These are phyloP conservation scores for Volvariella surrecta DNA, from an alignment of 1,284 basidiomycete genomes.

Conservation along the genomic window DNA sequence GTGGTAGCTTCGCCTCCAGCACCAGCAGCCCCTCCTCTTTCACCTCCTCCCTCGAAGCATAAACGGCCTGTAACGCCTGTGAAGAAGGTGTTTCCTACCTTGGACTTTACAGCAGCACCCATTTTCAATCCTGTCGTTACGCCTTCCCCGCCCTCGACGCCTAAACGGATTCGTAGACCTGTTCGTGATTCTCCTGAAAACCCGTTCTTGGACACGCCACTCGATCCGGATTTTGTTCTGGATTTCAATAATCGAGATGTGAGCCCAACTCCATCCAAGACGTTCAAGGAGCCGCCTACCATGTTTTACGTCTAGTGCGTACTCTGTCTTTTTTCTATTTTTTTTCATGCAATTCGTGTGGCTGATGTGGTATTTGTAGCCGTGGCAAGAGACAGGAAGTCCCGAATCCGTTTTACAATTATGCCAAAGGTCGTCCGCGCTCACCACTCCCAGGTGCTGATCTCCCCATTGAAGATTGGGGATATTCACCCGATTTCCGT, in stretches of 20 bases:
- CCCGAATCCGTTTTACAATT: conserved; percentile 43
- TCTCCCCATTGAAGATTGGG: conserved; percentile 40
- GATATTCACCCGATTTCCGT: conserved; percentile 38
- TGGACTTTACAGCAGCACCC: conserved; percentile 4
- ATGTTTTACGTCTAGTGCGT: conserved; percentile 53
- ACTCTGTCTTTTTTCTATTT: conserved; percentile 5
- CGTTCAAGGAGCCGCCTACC: conserved; percentile 34
- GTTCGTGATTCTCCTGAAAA: conserved; percentile 33
- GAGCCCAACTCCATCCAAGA: conserved; percentile 8
- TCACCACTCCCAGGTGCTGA: conserved; percentile 32
- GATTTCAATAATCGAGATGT: conserved; percentile 12
- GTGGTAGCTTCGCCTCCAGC: conserved; percentile 11
- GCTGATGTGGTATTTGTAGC: conserved; percentile 21
- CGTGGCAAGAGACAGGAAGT: conserved; percentile 43
- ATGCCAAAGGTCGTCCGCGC: conserved; percentile 24
- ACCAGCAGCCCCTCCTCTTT: conserved; percentile 24
- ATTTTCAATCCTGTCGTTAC: conserved; percentile 9
- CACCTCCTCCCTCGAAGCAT: conserved; percentile 34
- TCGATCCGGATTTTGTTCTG: conserved; percentile 12
- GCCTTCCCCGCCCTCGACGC: conserved; percentile 21
- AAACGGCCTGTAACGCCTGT: conserved; percentile 12
- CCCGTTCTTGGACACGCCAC: conserved; percentile 31
- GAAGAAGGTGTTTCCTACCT: background rate
- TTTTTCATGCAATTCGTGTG: background rate
- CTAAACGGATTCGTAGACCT: conserved; percentile 18